Conservation (phyloP, 1,139 yeast species). For the Yamadazyma membranifaciens region DNA sequence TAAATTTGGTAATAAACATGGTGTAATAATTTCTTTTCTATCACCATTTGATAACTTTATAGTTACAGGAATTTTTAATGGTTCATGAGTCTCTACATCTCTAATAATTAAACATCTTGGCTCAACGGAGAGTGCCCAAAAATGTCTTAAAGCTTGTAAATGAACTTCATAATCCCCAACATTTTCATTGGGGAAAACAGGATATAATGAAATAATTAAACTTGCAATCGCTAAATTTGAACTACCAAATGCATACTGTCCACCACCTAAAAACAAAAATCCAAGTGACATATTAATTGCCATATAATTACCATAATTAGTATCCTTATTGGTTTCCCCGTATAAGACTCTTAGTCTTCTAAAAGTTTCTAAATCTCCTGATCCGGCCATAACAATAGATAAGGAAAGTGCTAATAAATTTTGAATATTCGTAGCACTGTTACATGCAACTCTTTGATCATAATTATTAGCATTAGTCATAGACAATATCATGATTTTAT, state of each 20-base stretch:
- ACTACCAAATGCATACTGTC: constrained; percentile 77
- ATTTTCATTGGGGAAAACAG: constrained; percentile 58
- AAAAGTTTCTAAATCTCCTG: constrained; percentile 81
- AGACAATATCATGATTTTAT: constrained; percentile 56
- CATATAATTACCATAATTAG: constrained; percentile 70
- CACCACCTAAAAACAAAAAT: constrained; percentile 85
- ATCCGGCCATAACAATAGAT: constrained; percentile 83
- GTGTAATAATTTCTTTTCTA: constrained; percentile 40
- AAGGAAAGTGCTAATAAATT: constrained; percentile 62
- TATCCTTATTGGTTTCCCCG: constrained; percentile 48
- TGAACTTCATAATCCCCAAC: constrained; percentile 52
- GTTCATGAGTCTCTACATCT: constrained; percentile 60
- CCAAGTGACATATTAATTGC: constrained; percentile 85
- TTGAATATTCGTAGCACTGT: constrained; percentile 56
- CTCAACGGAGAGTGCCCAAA: constrained; percentile 87
- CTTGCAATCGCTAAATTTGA: constrained; percentile 69
- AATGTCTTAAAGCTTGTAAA: constrained; percentile 82
- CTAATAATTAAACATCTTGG: constrained; percentile 76
- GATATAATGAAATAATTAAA: constrained; percentile 72
- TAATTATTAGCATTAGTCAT: constrained; percentile 47
- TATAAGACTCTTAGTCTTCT: constrained; percentile 71
- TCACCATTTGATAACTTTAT: constrained; percentile 43
- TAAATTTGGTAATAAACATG: constrained; percentile 69
- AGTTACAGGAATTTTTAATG: constrained; percentile 51
- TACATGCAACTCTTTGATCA: constrained; percentile 60